phyloP scores from a whole-genome alignment of 2,329 filamentous ascomycete species.

The Monosporascus ibericus region DNA sequence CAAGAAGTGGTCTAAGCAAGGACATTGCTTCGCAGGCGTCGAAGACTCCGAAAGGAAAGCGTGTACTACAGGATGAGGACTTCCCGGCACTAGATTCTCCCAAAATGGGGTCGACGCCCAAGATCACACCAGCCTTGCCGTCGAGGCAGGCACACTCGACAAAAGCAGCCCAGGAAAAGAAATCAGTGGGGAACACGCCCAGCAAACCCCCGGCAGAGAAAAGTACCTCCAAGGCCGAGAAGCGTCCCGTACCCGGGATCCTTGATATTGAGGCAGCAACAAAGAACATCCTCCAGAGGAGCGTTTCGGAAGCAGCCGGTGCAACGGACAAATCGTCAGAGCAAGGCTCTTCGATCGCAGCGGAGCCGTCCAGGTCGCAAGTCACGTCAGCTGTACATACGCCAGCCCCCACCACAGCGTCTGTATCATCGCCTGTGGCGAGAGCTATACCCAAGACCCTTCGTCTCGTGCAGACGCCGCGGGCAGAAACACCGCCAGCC shows the following conservation, averaged over 20 bases:
- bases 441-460: constrained; percentile 58
- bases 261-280: constrained; percentile 46
- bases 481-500: constrained; percentile 46
- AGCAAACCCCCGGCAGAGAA: constrained; percentile 19
- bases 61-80: constrained; percentile 52
- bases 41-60: constrained; percentile 25
- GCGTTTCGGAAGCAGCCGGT: constrained; percentile 10
- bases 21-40: constrained; percentile 37
- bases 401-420: constrained; percentile 37
- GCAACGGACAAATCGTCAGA: constrained; percentile 25
- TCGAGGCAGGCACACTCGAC: constrained; percentile 24
- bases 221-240: constrained; percentile 24
- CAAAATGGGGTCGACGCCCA: constrained; percentile 30
- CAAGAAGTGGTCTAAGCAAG: constrained; percentile 41
- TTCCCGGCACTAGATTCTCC: constrained; percentile 53
- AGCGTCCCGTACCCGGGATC: constrained; percentile 34
- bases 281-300: constrained; percentile 24
- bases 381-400: constrained; percentile 42
- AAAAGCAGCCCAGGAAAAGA: constrained; percentile 23
- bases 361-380: constrained; percentile 29
- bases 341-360: constrained; percentile 15
- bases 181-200: constrained; percentile 16
- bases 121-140: constrained; percentile 25
- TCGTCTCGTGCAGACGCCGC: constrained; percentile 63
- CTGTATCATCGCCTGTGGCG: constrained; percentile 45